Percentiles rank a stretch among this genome's conserved stretches.
Conservation (phyloP, 768 basidiomycete genomes). For the Kwoniella sp. region DNA sequence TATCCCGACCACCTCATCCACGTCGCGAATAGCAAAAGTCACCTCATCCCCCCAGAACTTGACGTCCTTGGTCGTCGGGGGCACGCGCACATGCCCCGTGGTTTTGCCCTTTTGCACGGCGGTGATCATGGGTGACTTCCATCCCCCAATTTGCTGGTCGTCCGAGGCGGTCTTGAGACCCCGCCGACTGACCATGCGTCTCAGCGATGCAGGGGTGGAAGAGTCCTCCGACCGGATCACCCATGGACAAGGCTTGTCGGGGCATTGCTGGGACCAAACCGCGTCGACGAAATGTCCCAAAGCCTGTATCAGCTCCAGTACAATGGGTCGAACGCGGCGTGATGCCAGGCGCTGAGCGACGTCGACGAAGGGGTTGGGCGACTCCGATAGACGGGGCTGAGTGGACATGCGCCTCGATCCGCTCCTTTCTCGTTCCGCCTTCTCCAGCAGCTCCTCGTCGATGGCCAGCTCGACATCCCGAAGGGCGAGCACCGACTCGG, state of each 20-base stretch:
- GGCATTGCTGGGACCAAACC: conserved; percentile 24
- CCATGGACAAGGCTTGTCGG: conserved; percentile 31
- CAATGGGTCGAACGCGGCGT: conserved; percentile 33
- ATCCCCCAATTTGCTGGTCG: background rate
- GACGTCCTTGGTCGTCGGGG: conserved; percentile 20
- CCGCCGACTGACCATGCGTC: background rate
- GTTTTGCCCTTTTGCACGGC: conserved; percentile 30
- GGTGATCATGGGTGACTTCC: conserved; percentile 28
- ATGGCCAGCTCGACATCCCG: conserved; percentile 39
- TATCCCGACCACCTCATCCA: conserved; percentile 37
- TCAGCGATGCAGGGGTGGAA: conserved; percentile 5
- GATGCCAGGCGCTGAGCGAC: conserved; percentile 23
- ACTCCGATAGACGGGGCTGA: conserved; percentile 21
- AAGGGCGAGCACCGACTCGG: conserved; percentile 34
- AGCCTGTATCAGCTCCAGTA: conserved; percentile 38
- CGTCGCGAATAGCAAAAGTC: conserved; percentile 25
- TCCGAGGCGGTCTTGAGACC: background rate
- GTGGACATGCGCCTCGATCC: conserved; percentile 15
- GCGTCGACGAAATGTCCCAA: conserved; percentile 40
- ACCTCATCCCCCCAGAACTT: conserved; percentile 37
- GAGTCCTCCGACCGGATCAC: conserved; percentile 6
- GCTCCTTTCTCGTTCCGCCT: conserved; percentile 2
- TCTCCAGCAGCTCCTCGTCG: conserved; percentile 22
- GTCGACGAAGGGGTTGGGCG: conserved; percentile 37
- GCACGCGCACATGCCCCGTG: conserved; percentile 17